A percentile compares a stretch with the other conserved stretches of the same genome.
These are phyloP conservation scores for Candida peoriensis DNA, from an alignment of 805 yeast species.

Conservation along the genomic window DNA sequence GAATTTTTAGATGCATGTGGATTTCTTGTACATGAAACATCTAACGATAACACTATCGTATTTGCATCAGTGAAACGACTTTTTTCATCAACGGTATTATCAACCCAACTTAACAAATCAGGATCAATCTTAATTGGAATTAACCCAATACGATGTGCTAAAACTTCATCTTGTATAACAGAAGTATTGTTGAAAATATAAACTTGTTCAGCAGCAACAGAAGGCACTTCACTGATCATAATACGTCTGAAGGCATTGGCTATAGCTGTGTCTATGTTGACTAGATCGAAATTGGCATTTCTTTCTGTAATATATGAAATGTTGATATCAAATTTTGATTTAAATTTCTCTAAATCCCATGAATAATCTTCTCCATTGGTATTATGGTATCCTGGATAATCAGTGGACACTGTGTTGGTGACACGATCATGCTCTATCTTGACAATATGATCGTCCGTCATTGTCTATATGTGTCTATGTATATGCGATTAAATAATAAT, in stretches of 20 bases:
- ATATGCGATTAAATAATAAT: too few species aligned
- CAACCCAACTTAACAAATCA: conserved; percentile 82
- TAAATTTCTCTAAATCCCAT: conserved; percentile 84
- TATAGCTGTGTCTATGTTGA: conserved; percentile 83
- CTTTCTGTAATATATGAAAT: conserved; percentile 63
- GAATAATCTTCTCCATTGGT: conserved; percentile 58
- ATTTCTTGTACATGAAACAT: conserved; percentile 79
- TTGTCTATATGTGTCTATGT: background rate
- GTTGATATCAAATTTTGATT: conserved; percentile 57
- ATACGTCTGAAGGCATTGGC: conserved; percentile 96
- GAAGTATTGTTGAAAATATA: conserved; percentile 92
- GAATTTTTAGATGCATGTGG: conserved; percentile 75
- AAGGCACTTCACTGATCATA: conserved; percentile 95
- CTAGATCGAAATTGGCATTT: conserved; percentile 79
- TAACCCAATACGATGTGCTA: conserved; percentile 92
- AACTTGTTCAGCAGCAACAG: conserved; percentile 91
- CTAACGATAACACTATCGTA: conserved; percentile 78
- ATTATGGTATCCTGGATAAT: conserved; percentile 81
- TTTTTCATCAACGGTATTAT: conserved; percentile 55
- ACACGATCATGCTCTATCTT: conserved; percentile 90
- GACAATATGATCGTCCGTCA: conserved; percentile 49
- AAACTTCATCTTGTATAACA: conserved; percentile 94
- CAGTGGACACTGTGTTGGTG: conserved; percentile 82
- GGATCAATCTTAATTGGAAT: conserved; percentile 90
- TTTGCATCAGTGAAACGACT: conserved; percentile 80